Conservation (phyloP, 2,329 filamentous ascomycete species). For the Fusarium sp. region DNA sequence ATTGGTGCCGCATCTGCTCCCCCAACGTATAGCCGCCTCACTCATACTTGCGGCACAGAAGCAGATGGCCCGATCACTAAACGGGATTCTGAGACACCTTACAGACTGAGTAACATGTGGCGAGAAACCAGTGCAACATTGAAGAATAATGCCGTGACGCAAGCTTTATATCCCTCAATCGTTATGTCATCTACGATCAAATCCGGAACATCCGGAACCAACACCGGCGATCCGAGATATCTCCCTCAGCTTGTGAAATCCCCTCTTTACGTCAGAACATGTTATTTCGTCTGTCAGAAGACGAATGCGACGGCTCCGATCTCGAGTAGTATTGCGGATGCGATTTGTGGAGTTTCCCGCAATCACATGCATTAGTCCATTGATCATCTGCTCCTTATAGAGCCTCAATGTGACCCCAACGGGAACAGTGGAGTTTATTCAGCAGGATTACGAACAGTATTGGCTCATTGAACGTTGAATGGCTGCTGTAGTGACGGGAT, state of each 20-base stretch:
- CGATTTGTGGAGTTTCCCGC: not conserved
- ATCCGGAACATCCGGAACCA: not conserved
- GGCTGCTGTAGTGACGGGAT: accelerated
- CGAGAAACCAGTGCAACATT: accelerated
- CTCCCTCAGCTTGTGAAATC: not conserved
- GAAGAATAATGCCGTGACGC: not conserved
- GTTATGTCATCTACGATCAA: not conserved
- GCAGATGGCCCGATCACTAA: accelerated
- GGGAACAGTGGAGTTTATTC: not conserved
- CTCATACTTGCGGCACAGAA: not conserved
- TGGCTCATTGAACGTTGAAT: too few species aligned
- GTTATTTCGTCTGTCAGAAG: accelerated
- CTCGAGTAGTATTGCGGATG: not conserved
- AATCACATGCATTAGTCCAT: not conserved
- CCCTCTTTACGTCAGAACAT: not conserved
- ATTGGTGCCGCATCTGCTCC: not conserved
- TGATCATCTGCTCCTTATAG: not conserved
- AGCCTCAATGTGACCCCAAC: not conserved
- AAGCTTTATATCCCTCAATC: not conserved
- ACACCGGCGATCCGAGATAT: not conserved
- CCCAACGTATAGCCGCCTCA: not conserved
- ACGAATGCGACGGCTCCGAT: not conserved
- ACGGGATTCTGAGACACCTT: accelerated
- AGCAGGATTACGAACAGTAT: too few species aligned
- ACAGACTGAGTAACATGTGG: accelerated